Evolutionary conservation across 495 filamentous ascomycete genomes (phyloP).

Genomic region (Podospora didyma): DNA sequence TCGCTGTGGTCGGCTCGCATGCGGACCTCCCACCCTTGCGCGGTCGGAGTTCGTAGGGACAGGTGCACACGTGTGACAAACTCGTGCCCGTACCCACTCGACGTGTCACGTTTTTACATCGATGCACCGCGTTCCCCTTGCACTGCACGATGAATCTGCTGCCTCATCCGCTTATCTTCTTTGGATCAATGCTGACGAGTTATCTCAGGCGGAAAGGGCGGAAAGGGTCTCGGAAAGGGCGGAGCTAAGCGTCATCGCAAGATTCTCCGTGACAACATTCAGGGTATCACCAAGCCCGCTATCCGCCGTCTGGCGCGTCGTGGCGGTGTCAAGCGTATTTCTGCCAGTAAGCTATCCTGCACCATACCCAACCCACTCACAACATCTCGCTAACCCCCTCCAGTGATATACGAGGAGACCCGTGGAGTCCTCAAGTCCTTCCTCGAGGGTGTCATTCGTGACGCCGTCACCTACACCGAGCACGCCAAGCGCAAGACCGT

Average conservation of each 20-base stretch:
- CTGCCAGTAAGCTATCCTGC: constrained; percentile 58
- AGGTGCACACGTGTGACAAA: neutral
- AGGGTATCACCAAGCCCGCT: constrained; percentile 99
- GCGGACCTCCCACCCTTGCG: constrained; percentile 15
- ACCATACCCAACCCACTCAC: constrained; percentile 59
- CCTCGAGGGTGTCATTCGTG: constrained; percentile 99
- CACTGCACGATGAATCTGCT: too few species aligned
- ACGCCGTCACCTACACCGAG: constrained; percentile 96
- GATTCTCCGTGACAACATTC: constrained; percentile 99
- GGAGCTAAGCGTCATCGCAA: constrained; percentile 95
- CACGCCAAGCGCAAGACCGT: constrained; percentile 98
- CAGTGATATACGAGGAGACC: constrained; percentile 98
- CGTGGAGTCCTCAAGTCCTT: constrained; percentile 99
- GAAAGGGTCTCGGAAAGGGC: constrained; percentile 87
- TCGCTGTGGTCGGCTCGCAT: constrained; percentile 11
- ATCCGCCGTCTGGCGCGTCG: constrained; percentile 99
- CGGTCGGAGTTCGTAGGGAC: neutral
- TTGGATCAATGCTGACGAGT: constrained; percentile 23
- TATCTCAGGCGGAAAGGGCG: constrained; percentile 70
- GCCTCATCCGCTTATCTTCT: too few species aligned
- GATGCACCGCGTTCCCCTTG: neutral
- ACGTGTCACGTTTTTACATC: neutral
- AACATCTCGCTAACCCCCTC: constrained; percentile 33
- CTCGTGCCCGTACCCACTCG: neutral
- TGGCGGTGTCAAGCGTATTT: constrained; percentile 99